phyloP scores from a whole-genome alignment of 2,329 filamentous ascomycete species.

The Tolypocladium tropicale region DNA sequence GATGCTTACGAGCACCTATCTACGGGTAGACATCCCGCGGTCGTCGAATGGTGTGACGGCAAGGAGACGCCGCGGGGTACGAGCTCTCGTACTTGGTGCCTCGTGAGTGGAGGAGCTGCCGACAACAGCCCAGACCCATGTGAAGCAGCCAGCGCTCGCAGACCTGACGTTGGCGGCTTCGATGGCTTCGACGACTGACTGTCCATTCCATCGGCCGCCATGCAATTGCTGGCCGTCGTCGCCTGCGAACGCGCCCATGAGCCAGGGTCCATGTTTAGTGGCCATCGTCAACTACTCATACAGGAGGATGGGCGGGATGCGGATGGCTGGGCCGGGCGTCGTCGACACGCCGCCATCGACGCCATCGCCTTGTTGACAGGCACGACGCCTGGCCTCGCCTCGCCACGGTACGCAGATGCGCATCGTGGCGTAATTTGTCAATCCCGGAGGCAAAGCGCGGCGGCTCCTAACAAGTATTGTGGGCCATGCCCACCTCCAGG shows the following conservation, averaged over 20 bases:
- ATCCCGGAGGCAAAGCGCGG: background rate
- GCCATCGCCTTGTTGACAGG: background rate
- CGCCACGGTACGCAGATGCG: background rate
- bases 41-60: background rate
- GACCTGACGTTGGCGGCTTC: background rate
- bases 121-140: background rate
- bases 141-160: background rate
- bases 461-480: too few relatives aligned
- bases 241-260: background rate
- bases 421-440: background rate
- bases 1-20: background rate
- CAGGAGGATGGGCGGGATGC: background rate
- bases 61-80: background rate
- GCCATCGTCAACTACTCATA: too few relatives aligned
- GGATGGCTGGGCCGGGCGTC: background rate
- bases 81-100: background rate
- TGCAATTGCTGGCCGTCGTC: background rate
- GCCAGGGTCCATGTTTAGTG: background rate
- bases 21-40: background rate
- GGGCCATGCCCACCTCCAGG: background rate
- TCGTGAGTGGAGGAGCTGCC: background rate
- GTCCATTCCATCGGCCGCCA: background rate
- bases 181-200: background rate
- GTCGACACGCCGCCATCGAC: background rate
- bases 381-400: background rate